A percentile compares a stretch with the other conserved stretches of the same genome.
phyloP scores from a whole-genome alignment of 2,329 filamentous ascomycete species.

The Verticillium tricorpus region DNA sequence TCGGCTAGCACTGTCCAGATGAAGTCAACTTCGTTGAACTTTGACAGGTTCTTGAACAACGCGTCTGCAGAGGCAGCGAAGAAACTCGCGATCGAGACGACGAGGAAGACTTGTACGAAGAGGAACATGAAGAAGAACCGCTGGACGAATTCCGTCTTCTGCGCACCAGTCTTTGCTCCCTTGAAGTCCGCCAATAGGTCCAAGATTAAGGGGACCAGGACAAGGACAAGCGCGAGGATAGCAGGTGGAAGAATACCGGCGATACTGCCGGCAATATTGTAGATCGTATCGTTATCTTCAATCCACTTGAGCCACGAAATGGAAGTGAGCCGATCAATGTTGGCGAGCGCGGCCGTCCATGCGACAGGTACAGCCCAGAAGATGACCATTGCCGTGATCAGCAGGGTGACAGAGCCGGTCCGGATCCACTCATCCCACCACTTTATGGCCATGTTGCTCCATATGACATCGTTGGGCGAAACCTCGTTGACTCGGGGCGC shows the following conservation, averaged over 20 bases:
- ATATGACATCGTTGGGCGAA: slow-evolving; percentile 85
- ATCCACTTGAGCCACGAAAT: slow-evolving; percentile 71
- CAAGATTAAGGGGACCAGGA: slow-evolving; percentile 77
- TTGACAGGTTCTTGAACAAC: slow-evolving; percentile 46
- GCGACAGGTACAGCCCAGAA: slow-evolving; percentile 89
- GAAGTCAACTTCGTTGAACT: slow-evolving; percentile 44
- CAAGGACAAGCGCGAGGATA: slow-evolving; percentile 71
- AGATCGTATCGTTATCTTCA: slow-evolving; percentile 49
- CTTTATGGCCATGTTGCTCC: slow-evolving; percentile 93
- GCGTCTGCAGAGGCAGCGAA: slow-evolving; percentile 58
- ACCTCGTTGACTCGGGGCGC: slow-evolving; percentile 89
- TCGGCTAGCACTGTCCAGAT: slow-evolving; percentile 69
- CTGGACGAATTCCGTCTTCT: slow-evolving; percentile 79
- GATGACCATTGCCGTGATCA: slow-evolving; percentile 72
- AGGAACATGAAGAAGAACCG: slow-evolving; percentile 90
- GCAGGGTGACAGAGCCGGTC: slow-evolving; percentile 56
- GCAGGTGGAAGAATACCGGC: slow-evolving; percentile 83
- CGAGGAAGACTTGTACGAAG: slow-evolving; percentile 90
- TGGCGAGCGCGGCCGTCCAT: slow-evolving; percentile 78
- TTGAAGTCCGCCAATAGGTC: slow-evolving; percentile 67
- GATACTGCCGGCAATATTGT: slow-evolving; percentile 59
- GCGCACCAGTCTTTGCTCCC: slow-evolving; percentile 77
- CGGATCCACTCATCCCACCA: slow-evolving; percentile 91
- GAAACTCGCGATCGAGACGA: slow-evolving; percentile 81
- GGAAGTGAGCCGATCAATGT: slow-evolving; percentile 66